Conservation (phyloP, 2,329 filamentous ascomycete genomes). For the Verticillium nonalfalfae region DNA sequence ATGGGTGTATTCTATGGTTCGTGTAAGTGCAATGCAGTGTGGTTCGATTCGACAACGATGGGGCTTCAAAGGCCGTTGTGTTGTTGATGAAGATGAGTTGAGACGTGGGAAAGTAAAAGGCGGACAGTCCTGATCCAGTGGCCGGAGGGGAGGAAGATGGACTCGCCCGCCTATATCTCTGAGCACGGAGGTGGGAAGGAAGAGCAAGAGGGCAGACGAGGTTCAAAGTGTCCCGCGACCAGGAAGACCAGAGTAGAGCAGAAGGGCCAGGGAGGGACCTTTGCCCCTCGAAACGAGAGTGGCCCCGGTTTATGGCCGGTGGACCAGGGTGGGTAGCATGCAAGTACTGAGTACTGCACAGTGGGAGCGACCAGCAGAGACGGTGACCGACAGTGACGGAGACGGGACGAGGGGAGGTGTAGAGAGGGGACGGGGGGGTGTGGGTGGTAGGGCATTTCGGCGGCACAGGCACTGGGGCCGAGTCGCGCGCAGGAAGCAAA, state of each 20-base stretch:
- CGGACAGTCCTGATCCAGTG: neutral
- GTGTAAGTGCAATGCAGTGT: slow-evolving; percentile 11
- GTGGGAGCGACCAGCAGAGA: neutral
- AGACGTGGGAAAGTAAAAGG: neutral
- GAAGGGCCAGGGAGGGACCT: neutral
- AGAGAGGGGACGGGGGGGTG: neutral
- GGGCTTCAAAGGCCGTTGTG: neutral
- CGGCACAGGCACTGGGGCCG: neutral
- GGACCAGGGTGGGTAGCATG: neutral
- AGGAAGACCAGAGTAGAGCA: neutral
- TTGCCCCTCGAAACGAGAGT: slow-evolving; percentile 2
- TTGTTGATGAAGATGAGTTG: neutral
- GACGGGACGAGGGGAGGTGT: neutral
- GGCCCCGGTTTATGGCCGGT: neutral
- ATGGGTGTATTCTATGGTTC: neutral
- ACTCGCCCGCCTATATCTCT: neutral
- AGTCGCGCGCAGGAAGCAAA: neutral
- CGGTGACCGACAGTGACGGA: slow-evolving; percentile 1
- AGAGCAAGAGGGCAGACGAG: neutral
- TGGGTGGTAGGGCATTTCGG: neutral
- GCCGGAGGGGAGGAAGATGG: neutral
- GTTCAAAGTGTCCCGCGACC: neutral
- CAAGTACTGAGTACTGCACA: neutral
- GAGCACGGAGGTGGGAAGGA: neutral
- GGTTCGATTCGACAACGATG: slow-evolving; percentile 1